Base-by-base conservation (phyloP, 2,329 filamentous ascomycete species). In the Monosporascus sp. region DNA sequence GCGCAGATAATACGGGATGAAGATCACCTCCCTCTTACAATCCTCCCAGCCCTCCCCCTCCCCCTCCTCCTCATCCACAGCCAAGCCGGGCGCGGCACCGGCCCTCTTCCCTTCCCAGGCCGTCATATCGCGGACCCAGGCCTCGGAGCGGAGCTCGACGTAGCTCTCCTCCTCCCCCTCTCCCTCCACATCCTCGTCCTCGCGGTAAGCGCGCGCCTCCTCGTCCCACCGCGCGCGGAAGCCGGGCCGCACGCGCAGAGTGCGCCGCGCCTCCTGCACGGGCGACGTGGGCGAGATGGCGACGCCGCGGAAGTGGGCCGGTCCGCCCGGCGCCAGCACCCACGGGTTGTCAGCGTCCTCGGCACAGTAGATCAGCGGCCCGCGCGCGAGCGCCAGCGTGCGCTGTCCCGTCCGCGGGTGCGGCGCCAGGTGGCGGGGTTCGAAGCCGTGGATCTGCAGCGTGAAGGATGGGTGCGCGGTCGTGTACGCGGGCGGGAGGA, bases 351-450 rank as follows among this genome's bases (percentile, higher is more conserved):
- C 81, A 6, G 72, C 60, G 51, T 85, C 82, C 60, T 86, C 83
- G 4, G 79, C 73, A 53, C 81, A 85, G 63, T 85, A 85, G 5
- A 85, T 69, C 6, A 85, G 61, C 0, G 82, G 82, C 0, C 83
- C 83, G 4, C 81, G 73, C 2, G 75, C 79, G 6, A 85, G 63
- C 1, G 76, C 72, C 38, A 82, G 57, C 2, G 77, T 80, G n/a
- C 74, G 66, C 59, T 83, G 79, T 57, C 77, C 77, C 0, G 80
- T 79, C 57, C 78, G 77, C 0, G 80, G 80, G 58, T 84, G 78
- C 0, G 81, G 80, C 2, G 73, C 65, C 3, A 82, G 58, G 49
- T 75, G 74, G 34, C 77, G 71, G 17, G 79, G 72, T 37, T 69
- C 62, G 42, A 85, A 73, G 14, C 74, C 72, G 47, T 74, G 62